Evolutionary conservation across 148 eudicot genomes (phyloP), one percentile per base, ranked within the genome.

Genomic region (Dianthus caryophyllus): DNA sequence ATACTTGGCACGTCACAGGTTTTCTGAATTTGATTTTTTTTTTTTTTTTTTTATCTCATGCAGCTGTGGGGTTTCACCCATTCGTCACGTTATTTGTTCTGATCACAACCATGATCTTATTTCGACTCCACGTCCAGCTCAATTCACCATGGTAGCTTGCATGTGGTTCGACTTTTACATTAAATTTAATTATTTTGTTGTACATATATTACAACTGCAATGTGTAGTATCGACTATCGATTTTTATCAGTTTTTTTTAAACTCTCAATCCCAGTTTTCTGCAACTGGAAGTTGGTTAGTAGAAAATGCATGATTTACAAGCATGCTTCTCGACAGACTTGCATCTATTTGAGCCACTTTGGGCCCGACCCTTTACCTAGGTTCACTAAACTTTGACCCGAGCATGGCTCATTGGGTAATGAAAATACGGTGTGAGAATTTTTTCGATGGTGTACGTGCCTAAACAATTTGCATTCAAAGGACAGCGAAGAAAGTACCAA

Each of bases 21-120:
- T 64, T 15, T 36, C 75, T 64, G 20, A 26, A 17, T 66, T 50
- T 46, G n/a, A 58, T 51, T 69, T 36, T n/a, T n/a, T n/a, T n/a
- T n/a, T n/a, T n/a, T n/a, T n/a, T n/a, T n/a, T n/a, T n/a, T n/a
- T 9, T 15, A 44, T 61, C 62, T 47, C 64, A n/a, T 83, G 88
- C 92, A 91, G 97, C 82, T 91, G 33, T 91, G 97, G 97, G 96
- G 97, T 46, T 91, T 88, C 73, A 63, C 83, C 41, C 96, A 91
- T 79, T 78, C 83, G 31, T 91, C 97, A 7, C 85, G 77, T 17
- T 86, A 84, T 77, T 67, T 78, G 26, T 58, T 39, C 63, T 89
- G 77, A 81, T 56, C 20, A 39, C 24, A 25, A 15, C 8, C 22
- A 49, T 50, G 63, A 66, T 43, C 11, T 25, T 0, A 29, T 67